Evolutionary conservation across 2,329 filamentous ascomycete genomes (phyloP), one percentile per base, ranked within the genome.

Genomic region (Cladosporium cucumerinum): DNA sequence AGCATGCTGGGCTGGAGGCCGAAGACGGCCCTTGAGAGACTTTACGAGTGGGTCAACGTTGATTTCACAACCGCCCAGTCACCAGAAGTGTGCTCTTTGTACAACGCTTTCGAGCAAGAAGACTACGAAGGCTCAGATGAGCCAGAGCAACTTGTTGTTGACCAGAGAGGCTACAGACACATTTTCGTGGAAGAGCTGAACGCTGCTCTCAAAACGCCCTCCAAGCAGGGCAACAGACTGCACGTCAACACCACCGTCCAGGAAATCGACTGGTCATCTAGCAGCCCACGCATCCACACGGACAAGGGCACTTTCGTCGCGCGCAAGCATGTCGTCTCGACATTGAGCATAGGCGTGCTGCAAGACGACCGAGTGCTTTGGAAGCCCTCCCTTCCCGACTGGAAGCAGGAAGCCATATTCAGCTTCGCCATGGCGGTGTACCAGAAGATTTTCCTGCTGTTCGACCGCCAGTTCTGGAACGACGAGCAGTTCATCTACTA

Each of bases 381-480:
- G 72, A 72, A 79, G 12, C 88, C 89, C 0, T 69, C 77, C 5
- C 78, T 91, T 0, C 89, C 88, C 0, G 74, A 74, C 2, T 90
- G 87, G 88, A 91, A 91, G 74, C 78, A 82, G 16, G 81, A 81
- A 2, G 85, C 86, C 0, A 88, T 91, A 60, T 82, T 85, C 3
- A 86, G 83, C 43, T 89, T 90, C 73, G 79, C 81, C 66, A 90
- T 91, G 85, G 88, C 85, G 7, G 90, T 87, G 0, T 91, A 90
- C 76, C 91, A 87, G 60, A 91, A 91, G 73, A 85, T 91, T 66
- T 91, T 91, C 76, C 78, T 89, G 66, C 88, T 90, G 67, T 91
- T 90, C 75, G 78, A 87, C 66, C 79, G 87, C 63, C 84, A 86
- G 0, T 91, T 91, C 75, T 91, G 88, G 89, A 82, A 83, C 69